Base-by-base conservation (phyloP, 2,329 filamentous ascomycete genomes). In the Didymosphaeria variabile region DNA sequence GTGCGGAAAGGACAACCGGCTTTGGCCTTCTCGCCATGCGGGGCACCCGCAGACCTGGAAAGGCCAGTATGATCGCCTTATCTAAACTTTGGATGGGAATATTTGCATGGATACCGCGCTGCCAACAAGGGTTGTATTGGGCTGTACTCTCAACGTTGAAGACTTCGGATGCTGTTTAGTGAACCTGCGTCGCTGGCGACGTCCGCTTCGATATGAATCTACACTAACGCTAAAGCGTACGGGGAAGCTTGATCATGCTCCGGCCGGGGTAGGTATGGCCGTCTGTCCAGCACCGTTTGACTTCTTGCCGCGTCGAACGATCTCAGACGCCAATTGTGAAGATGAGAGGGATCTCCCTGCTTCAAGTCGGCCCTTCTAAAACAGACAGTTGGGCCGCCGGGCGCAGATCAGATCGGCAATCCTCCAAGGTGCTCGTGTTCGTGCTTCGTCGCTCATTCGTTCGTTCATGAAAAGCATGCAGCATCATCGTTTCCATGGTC, bases 331-430 rank as follows among this genome's bases (percentile, higher is more conserved):
- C 31, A 21, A 42, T n/a, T 31, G 5, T 19, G 6, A 53, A 53
- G 1, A 29, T 31, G 19, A 44, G 42, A 17, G 52, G 26, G 13
- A 32, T 40, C 38, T 55, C 52, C 52, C 52, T 55, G 38, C 19
- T 13, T 10, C 8, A 15, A 45, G 26, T 55, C 52, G 52, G 52
- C 38, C 52, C 52, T 44, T 45, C 21, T 45, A 7, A 32, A 31
- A 21, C 52, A 9, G 4, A 54, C 38, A 32, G n/a, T 31, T 21
- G 38, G 52, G 38, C 26, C 52, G 21, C 51, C 51, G 44, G 26
- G 38, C 38, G 52, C 52, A 45, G 38, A 55, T 55, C 52, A 8
- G n/a, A 34, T 55, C 38, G 15, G 10, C 36, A 17, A 44, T 40
- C 31, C 31, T 23, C 3, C 5, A 34, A 32, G 47, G 26, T 34